Evolutionary conservation across 106 monocot species (phyloP), one percentile per base, ranked within the genome.

Genomic region (Allium cepa): DNA sequence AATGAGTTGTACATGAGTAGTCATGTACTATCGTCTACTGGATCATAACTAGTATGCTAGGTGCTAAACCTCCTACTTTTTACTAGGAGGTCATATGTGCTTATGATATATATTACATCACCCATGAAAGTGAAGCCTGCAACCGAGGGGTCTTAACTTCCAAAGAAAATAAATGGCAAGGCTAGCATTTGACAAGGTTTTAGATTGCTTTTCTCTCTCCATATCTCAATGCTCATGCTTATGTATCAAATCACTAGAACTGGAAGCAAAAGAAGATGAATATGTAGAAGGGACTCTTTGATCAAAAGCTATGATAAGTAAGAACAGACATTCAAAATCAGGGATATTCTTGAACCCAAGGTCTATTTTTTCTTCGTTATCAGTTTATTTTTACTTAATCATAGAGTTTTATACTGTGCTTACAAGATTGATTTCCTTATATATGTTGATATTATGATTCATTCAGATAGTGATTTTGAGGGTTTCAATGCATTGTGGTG

Each of bases 401-500:
- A 10, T 11, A 47, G 9, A 15, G 16, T 45, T 52, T 66, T 66
- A 11, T 50, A 50, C 4, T 15, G 12, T 46, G 17, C 70, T 66
- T 9, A 74, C 8, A 51, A 67, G 53, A 15, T 55, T 55, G 15
- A 8, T 55, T 56, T 57, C 46, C 53, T 26, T 46, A 16, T 7
- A 4, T 26, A 3, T 55, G 13, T 66, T 50, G 10, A 47, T 16
- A 6, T 72, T 50, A 17, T 50, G 10, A 16, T 76, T 49, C 67
- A 69, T 17, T 45, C 57, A 88, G 88, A 85, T 75, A 45, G 88
- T 89, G 13, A 79, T 71, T 50, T 57, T 89, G 12, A 85, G 72
- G 74, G 88, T 89, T 64, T 85, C 84, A n/a, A 89, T 89, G 88
- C 88, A 89, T 50, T 85, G 88, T 74, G 74, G 77, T 72, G 85